phyloP scores from a whole-genome alignment of 768 basidiomycete genomes.

The Tylopilus sp. region DNA sequence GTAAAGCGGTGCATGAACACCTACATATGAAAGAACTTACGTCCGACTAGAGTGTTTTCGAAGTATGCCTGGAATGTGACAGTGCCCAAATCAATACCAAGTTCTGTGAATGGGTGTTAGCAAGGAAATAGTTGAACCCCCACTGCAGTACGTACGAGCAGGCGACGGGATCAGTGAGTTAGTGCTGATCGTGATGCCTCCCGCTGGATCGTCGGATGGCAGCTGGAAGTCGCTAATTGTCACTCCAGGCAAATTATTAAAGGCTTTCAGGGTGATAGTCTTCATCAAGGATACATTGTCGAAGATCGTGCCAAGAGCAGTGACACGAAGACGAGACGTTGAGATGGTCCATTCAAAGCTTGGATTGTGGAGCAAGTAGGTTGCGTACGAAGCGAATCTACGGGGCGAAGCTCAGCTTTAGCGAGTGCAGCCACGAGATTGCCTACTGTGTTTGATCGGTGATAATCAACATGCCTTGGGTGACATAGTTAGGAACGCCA shows the following conservation, averaged over 20 bases:
- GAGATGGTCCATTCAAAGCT: slow-evolving; percentile 71
- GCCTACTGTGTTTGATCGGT: slow-evolving; percentile 48
- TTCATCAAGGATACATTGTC: slow-evolving; percentile 62
- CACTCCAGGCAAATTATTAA: slow-evolving; percentile 67
- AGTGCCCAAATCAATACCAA: slow-evolving; percentile 67
- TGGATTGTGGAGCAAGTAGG: slow-evolving; percentile 58
- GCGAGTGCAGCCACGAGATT: background rate
- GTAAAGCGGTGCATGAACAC: background rate
- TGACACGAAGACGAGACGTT: slow-evolving; percentile 57
- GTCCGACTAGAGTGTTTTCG: slow-evolving; percentile 53
- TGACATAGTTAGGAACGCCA: slow-evolving; percentile 61
- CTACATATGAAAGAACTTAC: slow-evolving; percentile 36
- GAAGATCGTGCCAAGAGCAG: slow-evolving; percentile 66
- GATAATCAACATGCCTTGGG: slow-evolving; percentile 53
- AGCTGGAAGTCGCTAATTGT: slow-evolving; percentile 69
- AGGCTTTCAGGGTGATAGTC: slow-evolving; percentile 61
- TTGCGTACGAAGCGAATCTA: slow-evolving; percentile 66
- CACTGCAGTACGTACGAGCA: slow-evolving; percentile 47
- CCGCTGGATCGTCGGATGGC: slow-evolving; percentile 62
- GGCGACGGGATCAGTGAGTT: slow-evolving; percentile 63
- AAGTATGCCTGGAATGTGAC: slow-evolving; percentile 64
- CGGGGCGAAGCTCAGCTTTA: background rate
- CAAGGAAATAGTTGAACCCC: background rate
- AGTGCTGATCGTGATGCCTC: slow-evolving; percentile 69
- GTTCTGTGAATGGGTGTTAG: slow-evolving; percentile 39